Conservation (phyloP, 495 filamentous ascomycete species). For the Penicillium odoratum region DNA sequence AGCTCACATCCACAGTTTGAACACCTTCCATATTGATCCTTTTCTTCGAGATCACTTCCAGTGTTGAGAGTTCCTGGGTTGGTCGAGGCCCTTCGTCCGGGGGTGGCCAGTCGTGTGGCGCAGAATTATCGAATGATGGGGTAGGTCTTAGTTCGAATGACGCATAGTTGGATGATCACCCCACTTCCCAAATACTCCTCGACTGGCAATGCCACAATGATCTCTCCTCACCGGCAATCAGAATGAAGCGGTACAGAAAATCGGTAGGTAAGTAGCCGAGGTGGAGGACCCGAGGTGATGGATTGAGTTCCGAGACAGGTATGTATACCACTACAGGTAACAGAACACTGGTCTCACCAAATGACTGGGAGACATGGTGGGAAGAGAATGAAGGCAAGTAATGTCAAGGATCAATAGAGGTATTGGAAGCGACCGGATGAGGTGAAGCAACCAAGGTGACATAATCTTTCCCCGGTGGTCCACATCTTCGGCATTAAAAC, state of each 20-base stretch:
- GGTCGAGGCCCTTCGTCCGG: neutral
- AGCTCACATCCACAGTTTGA: conserved; percentile 68
- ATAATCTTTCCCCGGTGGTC: conserved; percentile 15
- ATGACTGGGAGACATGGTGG: neutral
- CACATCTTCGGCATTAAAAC: neutral
- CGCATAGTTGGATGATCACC: conserved; percentile 32
- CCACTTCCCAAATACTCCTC: conserved; percentile 12
- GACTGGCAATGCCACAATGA: conserved; percentile 4
- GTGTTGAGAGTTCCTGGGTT: neutral
- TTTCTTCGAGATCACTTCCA: neutral
- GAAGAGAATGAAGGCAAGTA: neutral
- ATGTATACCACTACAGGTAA: neutral
- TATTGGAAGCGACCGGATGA: conserved; percentile 19
- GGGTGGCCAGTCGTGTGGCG: conserved; percentile 26
- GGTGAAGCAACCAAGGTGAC: conserved; percentile 14
- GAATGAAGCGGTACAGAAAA: neutral
- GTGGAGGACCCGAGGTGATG: neutral
- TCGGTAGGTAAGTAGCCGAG: neutral
- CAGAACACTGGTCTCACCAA: neutral
- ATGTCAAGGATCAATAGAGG: neutral
- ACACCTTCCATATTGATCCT: conserved; percentile 56
- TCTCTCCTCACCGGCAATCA: neutral
- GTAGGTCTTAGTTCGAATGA: conserved; percentile 27
- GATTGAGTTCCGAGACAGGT: neutral
- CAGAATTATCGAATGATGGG: conserved; percentile 23